Base-by-base conservation (phyloP, 2,329 filamentous ascomycete genomes). In the Microsporum canis region DNA sequence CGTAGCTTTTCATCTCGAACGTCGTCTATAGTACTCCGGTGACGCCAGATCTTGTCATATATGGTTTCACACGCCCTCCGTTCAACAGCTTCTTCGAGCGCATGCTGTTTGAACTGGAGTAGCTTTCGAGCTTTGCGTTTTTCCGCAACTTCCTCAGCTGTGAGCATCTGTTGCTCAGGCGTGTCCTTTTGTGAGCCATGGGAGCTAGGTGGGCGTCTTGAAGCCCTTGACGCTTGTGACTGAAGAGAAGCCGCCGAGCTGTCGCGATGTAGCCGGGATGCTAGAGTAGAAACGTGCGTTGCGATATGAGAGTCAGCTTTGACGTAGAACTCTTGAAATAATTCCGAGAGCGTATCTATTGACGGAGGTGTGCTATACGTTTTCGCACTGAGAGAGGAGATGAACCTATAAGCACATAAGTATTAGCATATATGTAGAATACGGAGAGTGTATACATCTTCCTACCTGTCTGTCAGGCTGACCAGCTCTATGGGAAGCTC, bases 241-340 rank as follows among this genome's bases (percentile, higher is more conserved):
- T 71, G 69, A 2, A 82, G 77, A 1, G 82, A 76, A 0, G 79
- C 74, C 1, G 83, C 80, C 0, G 85, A 84, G 51, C 77, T 78
- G 63, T 88, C 84, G 39, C 89, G 86, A 62, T 83, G 88, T 66
- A 94, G 84, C 47, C 85, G 83, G 23, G 86, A 87, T 1, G 88
- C 87, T 12, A 96, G 79, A 1, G 87, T 84, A 39, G 87, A 88
- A 65, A 96, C 89, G 71, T 97, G 91, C 0, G 90, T 96, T 59
- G 84, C 83, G 62, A 97, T 91, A 67, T 94, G 89, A 1, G 85
- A 81, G 8, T 90, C 87, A 27, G 91, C 89, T 61, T 86, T 82
- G 47, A 82, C 78, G 71, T 99, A 99, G 73, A 97, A 99, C 61
- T 95, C 90, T 74, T 99, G 94, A 71, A 97, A 97, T 59, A 94